Base-by-base conservation (phyloP, 345 rosid species). In the Sonneratia alba region DNA sequence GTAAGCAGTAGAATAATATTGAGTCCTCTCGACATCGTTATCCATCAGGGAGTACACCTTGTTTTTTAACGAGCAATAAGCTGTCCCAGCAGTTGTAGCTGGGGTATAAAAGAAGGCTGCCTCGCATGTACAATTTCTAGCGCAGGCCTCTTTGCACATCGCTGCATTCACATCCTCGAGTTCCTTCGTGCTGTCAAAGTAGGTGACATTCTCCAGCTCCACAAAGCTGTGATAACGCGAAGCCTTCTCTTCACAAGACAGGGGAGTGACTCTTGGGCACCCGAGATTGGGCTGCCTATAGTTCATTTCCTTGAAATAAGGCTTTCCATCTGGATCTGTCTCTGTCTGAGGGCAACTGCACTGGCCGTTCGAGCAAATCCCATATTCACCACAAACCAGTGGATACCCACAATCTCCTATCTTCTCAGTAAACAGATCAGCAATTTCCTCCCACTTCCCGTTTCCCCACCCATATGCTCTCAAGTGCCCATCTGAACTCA, bases 401-500 rank as follows among this genome's bases (percentile, higher is more conserved):
- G 77, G 81, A 57, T 77, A 72, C 24, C 43, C 69, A 49, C 71
- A 81, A 11, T 57, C 27, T n/a, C 75, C 72, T 0, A 72, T 37
- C 27, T 37, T 13, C 16, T 59, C 70, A 4, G 65, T 63, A n/a
- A 78, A 74, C 40, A 74, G 36, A 19, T 71, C 63, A 15, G 65
- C 64, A 49, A 45, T 62, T 9, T 56, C 36, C 13, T 0, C 22
- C 67, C 73, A 59, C 21, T 16, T 0, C 21, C 36, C 69, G 40
- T 1, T 13, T 22, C 1, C 21, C 77, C 72, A 67, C 62, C 59
- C 63, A 19, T 72, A 77, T 24, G 34, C 72, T 70, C 67, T 70
- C 71, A 76, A 67, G 34, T 74, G 73, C 24, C 84, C 80, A 45
- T 74, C 70, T 19, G 74, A 15, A 38, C 75, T 75, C n/a, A 76